Conservation (phyloP, 768 basidiomycete species). For the Fomitopsis pulvina region DNA sequence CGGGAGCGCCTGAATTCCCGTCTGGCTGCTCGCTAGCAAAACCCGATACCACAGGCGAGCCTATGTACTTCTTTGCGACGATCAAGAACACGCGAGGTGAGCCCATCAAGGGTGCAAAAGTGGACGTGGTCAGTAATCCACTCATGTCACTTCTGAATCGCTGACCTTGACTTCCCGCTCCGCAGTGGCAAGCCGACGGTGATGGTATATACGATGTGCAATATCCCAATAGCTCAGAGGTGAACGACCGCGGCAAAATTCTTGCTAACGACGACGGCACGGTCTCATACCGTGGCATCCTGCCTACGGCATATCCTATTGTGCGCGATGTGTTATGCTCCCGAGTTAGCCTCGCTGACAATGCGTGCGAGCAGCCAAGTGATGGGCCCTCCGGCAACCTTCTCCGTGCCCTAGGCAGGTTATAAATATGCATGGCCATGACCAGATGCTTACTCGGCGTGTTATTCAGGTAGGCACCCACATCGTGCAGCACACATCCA, state of each 20-base stretch:
- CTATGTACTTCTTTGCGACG: constrained; percentile 29
- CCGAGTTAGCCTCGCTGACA: background rate
- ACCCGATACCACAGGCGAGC: constrained; percentile 24
- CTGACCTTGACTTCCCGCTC: background rate
- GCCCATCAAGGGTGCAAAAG: constrained; percentile 23
- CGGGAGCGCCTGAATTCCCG: constrained; percentile 24
- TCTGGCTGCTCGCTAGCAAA: constrained; percentile 22
- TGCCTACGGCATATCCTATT: constrained; percentile 29
- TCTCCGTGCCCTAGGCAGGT: constrained; percentile 19
- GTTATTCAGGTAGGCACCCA: constrained; percentile 22
- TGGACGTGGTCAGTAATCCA: constrained; percentile 25
- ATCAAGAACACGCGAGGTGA: constrained; percentile 30
- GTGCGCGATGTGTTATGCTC: constrained; percentile 9
- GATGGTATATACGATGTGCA: constrained; percentile 32
- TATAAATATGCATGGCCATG: background rate
- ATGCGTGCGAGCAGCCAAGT: constrained; percentile 15
- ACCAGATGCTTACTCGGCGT: background rate
- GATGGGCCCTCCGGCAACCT: constrained; percentile 26
- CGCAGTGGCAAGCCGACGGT: constrained; percentile 35
- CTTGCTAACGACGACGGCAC: constrained; percentile 23
- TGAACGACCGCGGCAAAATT: constrained; percentile 27
- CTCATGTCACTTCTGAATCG: background rate
- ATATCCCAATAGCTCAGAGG: constrained; percentile 22
- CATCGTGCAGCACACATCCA: constrained; percentile 29
- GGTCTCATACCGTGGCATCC: constrained; percentile 26